Conservation (phyloP, 768 basidiomycete genomes). For the Calocera cornea region DNA sequence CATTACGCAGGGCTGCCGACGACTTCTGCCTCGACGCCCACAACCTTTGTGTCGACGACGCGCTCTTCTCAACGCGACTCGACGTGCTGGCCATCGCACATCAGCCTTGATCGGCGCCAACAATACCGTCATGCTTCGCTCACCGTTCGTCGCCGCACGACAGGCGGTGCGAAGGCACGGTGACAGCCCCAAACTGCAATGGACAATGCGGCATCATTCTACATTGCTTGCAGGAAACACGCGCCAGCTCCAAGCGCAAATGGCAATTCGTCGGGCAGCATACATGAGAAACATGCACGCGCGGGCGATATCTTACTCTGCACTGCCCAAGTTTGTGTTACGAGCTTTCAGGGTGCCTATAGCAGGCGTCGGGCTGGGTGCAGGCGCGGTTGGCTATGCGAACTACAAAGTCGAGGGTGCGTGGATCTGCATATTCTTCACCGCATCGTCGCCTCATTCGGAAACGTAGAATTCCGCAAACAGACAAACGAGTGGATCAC, state of each 20-base stretch:
- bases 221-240: background rate
- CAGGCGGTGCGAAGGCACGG: background rate
- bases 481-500: conserved; percentile 53
- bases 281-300: conserved; percentile 36
- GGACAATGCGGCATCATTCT: conserved; percentile 1
- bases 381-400: conserved; percentile 83
- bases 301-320: conserved; percentile 69
- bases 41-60: background rate
- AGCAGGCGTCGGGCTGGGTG: conserved; percentile 79
- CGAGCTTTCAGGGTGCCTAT: conserved; percentile 80
- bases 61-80: background rate
- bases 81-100: background rate
- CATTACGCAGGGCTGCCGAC: background rate
- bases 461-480: conserved; percentile 52
- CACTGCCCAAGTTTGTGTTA: conserved; percentile 77
- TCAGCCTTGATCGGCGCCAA: background rate
- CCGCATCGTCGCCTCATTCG: conserved; percentile 3
- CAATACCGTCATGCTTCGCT: conserved; percentile 2
- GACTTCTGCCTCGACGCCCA: background rate
- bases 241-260: background rate
- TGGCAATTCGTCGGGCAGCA: background rate
- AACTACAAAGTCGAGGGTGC: conserved; percentile 93
- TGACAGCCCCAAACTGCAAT: background rate
- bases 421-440: conserved; percentile 16
- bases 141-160: background rate